Base-by-base conservation (phyloP, 345 rosid genomes). In the Ceriops tagal region DNA sequence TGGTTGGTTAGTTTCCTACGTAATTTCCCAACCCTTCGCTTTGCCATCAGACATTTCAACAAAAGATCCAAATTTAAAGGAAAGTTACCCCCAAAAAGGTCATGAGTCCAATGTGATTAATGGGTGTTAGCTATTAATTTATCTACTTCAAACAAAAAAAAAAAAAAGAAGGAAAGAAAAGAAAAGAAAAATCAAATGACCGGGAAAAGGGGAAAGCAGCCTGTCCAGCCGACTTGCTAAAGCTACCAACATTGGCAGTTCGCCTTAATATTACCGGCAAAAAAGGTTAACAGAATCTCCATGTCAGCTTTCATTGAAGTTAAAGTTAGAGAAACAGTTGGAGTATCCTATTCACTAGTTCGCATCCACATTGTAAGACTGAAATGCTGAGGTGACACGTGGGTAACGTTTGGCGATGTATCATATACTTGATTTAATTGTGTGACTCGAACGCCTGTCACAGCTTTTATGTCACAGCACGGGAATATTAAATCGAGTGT, bases 1-100 rank as follows among this genome's bases (percentile, higher is more conserved):
- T 31, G 34, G 34, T 32, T 32, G 10, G 77, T 73, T 68, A 64
- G 52, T 65, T 77, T 76, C 74, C 77, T 22, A 28, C 73, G 51
- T 34, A 62, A 13, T 43, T 79, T 76, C 72, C 81, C 64, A 70
- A 72, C 81, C 81, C 71, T 72, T 75, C 78, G 26, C 71, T 77
- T 39, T 22, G 24, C n/a, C 34, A 59, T 62, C 75, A 59, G 66
- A 78, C 78, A 71, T 79, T 81, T 81, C 85, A 78, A 83, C 79
- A 6, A 65, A 71, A 74, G 87, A 81, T 83, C 87, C 84, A 66
- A 46, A 24, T 63, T 85, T 83, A 49, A 53, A 73, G 87, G 81
- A 53, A 74, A 66, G 26, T 58, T 55, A 53, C 80, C 77, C 57
- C 37, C 51, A 47, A 30, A 64, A 57, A 57, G 47, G 70, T 70